Conservation (phyloP, 352 stramenopile species). For the Bremia lactucae region DNA sequence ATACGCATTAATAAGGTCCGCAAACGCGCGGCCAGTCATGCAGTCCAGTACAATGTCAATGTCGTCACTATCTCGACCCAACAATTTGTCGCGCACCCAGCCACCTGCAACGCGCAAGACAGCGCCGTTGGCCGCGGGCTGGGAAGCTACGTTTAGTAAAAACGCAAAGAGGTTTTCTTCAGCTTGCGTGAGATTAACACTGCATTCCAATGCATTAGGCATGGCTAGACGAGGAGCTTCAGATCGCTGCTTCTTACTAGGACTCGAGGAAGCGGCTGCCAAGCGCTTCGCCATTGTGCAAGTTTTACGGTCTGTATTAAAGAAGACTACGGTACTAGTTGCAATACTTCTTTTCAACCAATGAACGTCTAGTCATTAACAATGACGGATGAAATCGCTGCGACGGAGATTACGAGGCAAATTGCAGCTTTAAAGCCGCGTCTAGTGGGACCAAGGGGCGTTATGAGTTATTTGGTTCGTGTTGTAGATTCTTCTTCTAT, state of each 20-base stretch:
- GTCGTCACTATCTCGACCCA: conserved; percentile 82
- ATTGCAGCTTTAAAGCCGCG: conserved; percentile 25
- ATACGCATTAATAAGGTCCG: conserved; percentile 61
- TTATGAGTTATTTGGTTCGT: conserved; percentile 46
- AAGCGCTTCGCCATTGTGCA: conserved; percentile 19
- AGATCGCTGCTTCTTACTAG: conserved; percentile 25
- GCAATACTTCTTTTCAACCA: not conserved
- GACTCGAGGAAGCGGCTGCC: conserved; percentile 2
- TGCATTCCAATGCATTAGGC: conserved; percentile 4
- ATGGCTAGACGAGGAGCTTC: not conserved
- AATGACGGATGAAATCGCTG: conserved; percentile 17
- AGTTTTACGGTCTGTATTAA: not conserved
- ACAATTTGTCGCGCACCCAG: conserved; percentile 99
- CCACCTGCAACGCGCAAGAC: conserved; percentile 94
- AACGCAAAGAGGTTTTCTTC: conserved; percentile 59
- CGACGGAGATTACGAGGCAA: conserved; percentile 26
- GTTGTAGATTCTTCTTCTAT: not conserved
- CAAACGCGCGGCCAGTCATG: conserved; percentile 92
- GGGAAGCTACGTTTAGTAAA: conserved; percentile 44
- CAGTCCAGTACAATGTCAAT: conserved; percentile 97
- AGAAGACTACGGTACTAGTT: not conserved
- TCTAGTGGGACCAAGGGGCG: conserved; percentile 25
- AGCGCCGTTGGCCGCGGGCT: conserved; percentile 31
- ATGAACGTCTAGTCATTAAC: not conserved
- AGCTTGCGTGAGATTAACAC: conserved; percentile 25